Base-by-base conservation (phyloP, 2,329 filamentous ascomycete species). In the Epicoccum sorghinum region DNA sequence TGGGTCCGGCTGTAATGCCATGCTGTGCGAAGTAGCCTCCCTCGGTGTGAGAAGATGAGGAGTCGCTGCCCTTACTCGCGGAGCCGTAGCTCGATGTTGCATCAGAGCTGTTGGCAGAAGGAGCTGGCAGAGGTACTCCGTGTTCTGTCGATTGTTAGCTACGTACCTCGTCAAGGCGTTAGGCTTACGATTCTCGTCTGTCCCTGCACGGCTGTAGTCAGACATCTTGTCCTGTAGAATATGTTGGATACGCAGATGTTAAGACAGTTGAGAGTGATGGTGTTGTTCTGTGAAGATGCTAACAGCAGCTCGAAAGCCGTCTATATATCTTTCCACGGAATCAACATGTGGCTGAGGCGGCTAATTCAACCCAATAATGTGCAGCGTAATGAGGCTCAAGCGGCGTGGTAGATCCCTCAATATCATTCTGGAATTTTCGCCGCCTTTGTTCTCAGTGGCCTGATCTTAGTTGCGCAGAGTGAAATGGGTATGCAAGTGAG, bases 1-100 rank as follows among this genome's bases (percentile, higher is more conserved):
- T 36, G 0, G 53, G 51, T 7, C 59, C 46, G 6, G 50, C 33
- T 8, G 36, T 22, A 38, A 66, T 64, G 39, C 57, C 62, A n/a
- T 43, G 51, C n/a, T 22, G 40, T 7, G 38, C 39, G 14, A 53
- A 53, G 25, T 53, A 53, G 43, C 39, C 45, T 22, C 14, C 23
- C 13, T 35, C 40, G n/a, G 13, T 22, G 6, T 40, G 24, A 13
- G 47, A 51, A 5, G 45, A 49, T 8, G 24, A 36, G 10, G 25
- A 39, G 8, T 44, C 48, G 32, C 48, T 57, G 23, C 8, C 22
- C 7, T 29, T 27, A 39, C 43, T 29, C 7, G 47, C 51, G 10
- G 29, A 7, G 27, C 33, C 22, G 10, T 52, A 30, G 36, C 43
- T 56, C 7, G 47, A 37, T 14, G 7, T 10, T 30, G 47, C 14